phyloP scores from a whole-genome alignment of 164 flowering plant species.

The Stephania japonica region DNA sequence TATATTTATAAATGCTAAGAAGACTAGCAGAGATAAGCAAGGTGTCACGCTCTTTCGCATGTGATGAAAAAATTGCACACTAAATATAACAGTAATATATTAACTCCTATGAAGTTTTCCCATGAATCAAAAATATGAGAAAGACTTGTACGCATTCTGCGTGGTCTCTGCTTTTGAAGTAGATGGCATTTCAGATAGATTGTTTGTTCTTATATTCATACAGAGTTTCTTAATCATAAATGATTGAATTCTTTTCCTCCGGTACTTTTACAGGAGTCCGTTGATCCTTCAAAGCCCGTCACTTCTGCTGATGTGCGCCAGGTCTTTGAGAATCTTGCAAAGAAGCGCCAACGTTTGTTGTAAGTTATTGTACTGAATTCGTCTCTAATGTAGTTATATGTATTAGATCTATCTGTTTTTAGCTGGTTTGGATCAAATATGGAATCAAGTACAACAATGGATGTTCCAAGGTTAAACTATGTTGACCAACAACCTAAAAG shows the following conservation, averaged over 20 bases:
- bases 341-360: constrained; percentile 59
- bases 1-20: not conserved
- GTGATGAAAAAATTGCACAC: not conserved
- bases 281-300: constrained; percentile 70
- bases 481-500: not conserved
- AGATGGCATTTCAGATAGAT: not conserved
- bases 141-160: not conserved
- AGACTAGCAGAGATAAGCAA: not conserved
- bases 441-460: not conserved
- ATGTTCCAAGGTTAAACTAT: not conserved
- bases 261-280: constrained; percentile 46
- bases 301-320: constrained; percentile 77
- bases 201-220: not conserved
- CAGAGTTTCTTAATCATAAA: not conserved
- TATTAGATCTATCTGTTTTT: constrained; percentile 4
- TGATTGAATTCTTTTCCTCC: not conserved
- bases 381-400: not conserved
- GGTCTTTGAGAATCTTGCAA: constrained; percentile 86
- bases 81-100: not conserved
- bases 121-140: not conserved
- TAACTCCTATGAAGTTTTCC: not conserved
- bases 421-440: not conserved
- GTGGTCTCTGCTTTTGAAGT: not conserved
- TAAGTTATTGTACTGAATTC: constrained; percentile 21
- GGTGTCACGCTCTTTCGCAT: not conserved